These are phyloP conservation scores for Chimonanthus salicifolius DNA, from an alignment of 164 flowering plant species.

Conservation along the genomic window DNA sequence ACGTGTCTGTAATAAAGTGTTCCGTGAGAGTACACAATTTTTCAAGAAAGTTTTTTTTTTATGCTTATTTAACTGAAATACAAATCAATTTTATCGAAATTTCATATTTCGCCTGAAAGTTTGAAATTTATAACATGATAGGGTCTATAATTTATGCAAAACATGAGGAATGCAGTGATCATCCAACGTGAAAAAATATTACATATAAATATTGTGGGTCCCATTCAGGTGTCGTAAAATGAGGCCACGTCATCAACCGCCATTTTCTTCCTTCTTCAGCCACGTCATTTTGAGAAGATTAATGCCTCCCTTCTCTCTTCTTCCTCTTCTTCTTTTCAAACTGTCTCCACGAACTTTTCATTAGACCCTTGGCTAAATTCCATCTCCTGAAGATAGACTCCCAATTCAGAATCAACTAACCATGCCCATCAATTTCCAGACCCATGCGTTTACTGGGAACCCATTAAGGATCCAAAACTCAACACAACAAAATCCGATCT, in stretches of 20 bases:
- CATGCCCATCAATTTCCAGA: slow-evolving; percentile 44
- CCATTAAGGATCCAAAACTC: slow-evolving; percentile 50
- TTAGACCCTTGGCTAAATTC: slow-evolving; percentile 4
- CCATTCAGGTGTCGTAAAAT: not conserved
- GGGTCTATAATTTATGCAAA: too few relatives aligned
- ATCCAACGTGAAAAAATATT: too few relatives aligned
- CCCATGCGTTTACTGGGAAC: slow-evolving; percentile 83
- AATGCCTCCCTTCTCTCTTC: slow-evolving; percentile 14
- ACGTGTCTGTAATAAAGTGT: too few relatives aligned
- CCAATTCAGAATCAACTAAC: slow-evolving; percentile 5
- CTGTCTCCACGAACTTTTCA: slow-evolving; percentile 1
- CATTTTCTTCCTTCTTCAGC: not conserved
- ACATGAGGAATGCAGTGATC: too few relatives aligned
- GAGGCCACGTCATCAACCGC: not conserved
- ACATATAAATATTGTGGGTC: not conserved
- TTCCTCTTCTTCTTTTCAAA: slow-evolving; percentile 1
- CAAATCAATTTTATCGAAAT: too few relatives aligned
- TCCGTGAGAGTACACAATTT: too few relatives aligned
- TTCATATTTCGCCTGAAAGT: too few relatives aligned
- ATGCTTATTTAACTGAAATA: too few relatives aligned
- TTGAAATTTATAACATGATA: too few relatives aligned
- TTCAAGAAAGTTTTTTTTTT: too few relatives aligned
- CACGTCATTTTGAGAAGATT: slow-evolving; percentile 12
- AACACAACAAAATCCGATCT: slow-evolving; percentile 33
- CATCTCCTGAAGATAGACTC: not conserved